A percentile compares a stretch with the other conserved stretches of the same genome.
These are phyloP conservation scores for Candida sanyaensis DNA, from an alignment of 1,139 yeast genomes.

Conservation along the genomic window DNA sequence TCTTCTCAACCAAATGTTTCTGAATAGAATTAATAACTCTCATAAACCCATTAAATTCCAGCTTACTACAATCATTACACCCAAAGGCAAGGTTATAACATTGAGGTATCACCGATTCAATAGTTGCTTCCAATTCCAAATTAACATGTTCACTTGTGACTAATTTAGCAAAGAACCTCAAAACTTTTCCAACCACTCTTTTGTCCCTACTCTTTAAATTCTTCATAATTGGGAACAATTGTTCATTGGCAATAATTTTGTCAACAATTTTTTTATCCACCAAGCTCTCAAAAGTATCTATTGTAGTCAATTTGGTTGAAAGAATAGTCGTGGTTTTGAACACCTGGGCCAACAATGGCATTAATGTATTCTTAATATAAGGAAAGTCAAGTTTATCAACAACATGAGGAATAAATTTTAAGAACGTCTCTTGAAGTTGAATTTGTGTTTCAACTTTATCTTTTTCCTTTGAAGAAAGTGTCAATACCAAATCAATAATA, in stretches of 20 bases:
- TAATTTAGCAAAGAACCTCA: slow-evolving; percentile 52
- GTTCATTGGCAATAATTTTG: slow-evolving; percentile 70
- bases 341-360: slow-evolving; percentile 70
- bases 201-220: slow-evolving; percentile 79
- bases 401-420: slow-evolving; percentile 46
- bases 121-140: slow-evolving; percentile 36
- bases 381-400: slow-evolving; percentile 65
- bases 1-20: slow-evolving; percentile 27
- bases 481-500: slow-evolving; percentile 29
- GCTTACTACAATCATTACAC: slow-evolving; percentile 41
- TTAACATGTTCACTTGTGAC: slow-evolving; percentile 38
- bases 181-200: slow-evolving; percentile 57
- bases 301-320: slow-evolving; percentile 71
- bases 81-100: slow-evolving; percentile 41
- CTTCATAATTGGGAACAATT: slow-evolving; percentile 71
- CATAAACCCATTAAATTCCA: slow-evolving; percentile 37
- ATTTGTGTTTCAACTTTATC: slow-evolving; percentile 34
- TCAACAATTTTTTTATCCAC: slow-evolving; percentile 66
- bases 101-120: slow-evolving; percentile 42
- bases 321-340: slow-evolving; percentile 84
- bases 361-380: slow-evolving; percentile 67
- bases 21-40: slow-evolving; percentile 30
- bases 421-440: slow-evolving; percentile 57
- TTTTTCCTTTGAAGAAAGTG: slow-evolving; percentile 27
- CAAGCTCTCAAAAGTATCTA: slow-evolving; percentile 62